These are phyloP conservation scores for Penicillium sp. DNA, from an alignment of 2,329 filamentous ascomycete species.

Conservation along the genomic window DNA sequence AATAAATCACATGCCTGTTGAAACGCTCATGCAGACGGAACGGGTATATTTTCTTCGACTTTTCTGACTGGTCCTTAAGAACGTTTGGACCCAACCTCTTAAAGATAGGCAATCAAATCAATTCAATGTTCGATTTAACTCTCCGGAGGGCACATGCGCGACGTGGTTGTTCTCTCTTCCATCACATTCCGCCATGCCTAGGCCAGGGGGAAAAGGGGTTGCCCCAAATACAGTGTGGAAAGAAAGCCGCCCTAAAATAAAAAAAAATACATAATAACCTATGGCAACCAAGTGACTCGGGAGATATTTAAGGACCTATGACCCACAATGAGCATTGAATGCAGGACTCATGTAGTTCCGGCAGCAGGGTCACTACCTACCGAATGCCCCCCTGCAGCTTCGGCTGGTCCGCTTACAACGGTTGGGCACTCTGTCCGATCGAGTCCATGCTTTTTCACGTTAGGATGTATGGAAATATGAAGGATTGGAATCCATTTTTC, in stretches of 20 bases:
- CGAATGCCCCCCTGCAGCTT: background rate
- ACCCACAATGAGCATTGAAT: background rate
- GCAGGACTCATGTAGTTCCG: background rate
- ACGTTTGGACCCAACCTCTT: slow-evolving; percentile 5
- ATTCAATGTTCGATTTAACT: slow-evolving; percentile 8
- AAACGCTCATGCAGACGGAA: background rate
- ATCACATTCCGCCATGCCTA: slow-evolving; percentile 9
- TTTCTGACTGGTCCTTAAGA: background rate
- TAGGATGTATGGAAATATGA: background rate
- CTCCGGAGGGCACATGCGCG: slow-evolving; percentile 8
- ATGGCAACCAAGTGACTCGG: background rate
- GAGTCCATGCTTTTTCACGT: slow-evolving; percentile 2
- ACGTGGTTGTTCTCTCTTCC: slow-evolving; percentile 18
- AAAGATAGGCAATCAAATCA: background rate
- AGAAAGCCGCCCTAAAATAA: background rate
- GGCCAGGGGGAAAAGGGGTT: slow-evolving; percentile 8
- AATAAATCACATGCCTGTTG: slow-evolving; percentile 3
- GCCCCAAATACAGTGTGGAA: slow-evolving; percentile 3
- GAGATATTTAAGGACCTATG: background rate
- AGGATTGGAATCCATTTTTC: background rate
- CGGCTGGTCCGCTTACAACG: background rate
- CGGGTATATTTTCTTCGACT: background rate
- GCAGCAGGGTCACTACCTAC: background rate
- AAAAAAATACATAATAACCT: background rate
- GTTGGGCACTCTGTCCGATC: background rate